A percentile compares a stretch with the other conserved stretches of the same genome.
Conservation (phyloP, 768 basidiomycete species). For the Suillus brevipes region DNA sequence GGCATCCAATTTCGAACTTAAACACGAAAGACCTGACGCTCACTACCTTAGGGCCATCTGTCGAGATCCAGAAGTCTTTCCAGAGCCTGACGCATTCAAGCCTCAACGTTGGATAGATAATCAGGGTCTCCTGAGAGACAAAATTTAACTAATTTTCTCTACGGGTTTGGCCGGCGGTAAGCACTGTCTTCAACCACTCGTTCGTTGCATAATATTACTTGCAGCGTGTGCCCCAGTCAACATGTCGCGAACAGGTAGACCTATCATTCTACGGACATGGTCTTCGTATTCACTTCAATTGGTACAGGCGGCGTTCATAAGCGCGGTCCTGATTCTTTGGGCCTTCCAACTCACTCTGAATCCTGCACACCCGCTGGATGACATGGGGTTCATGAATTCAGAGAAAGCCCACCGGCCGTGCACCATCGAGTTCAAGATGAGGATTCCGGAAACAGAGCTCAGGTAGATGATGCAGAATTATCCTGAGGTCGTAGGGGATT, state of each 20-base stretch:
- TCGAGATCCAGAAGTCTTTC: not conserved
- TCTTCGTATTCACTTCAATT: not conserved
- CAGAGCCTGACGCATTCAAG: not conserved
- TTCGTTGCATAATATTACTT: not conserved
- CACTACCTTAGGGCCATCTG: not conserved
- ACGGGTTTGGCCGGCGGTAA: conserved; percentile 51
- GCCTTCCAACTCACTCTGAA: not conserved
- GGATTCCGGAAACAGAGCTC: conserved; percentile 18
- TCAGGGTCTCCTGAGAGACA: not conserved
- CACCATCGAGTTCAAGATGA: conserved; percentile 49
- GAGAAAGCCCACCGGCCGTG: conserved; percentile 37
- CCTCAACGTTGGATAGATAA: not conserved
- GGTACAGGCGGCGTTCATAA: conserved; percentile 52
- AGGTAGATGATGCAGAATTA: not conserved
- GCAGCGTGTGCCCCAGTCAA: conserved; percentile 50
- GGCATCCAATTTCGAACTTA: not conserved
- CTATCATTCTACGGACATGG: conserved; percentile 31
- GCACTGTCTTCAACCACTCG: conserved; percentile 15
- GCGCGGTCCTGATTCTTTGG: conserved; percentile 61
- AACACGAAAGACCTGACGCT: not conserved
- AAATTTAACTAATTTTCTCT: conserved; percentile 54
- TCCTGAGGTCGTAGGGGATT: not conserved
- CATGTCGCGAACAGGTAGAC: not conserved
- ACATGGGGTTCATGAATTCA: conserved; percentile 53
- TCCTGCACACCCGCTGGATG: conserved; percentile 21